These are phyloP conservation scores for Phialophora macrospora DNA, from an alignment of 2,329 filamentous ascomycete genomes.

Conservation along the genomic window DNA sequence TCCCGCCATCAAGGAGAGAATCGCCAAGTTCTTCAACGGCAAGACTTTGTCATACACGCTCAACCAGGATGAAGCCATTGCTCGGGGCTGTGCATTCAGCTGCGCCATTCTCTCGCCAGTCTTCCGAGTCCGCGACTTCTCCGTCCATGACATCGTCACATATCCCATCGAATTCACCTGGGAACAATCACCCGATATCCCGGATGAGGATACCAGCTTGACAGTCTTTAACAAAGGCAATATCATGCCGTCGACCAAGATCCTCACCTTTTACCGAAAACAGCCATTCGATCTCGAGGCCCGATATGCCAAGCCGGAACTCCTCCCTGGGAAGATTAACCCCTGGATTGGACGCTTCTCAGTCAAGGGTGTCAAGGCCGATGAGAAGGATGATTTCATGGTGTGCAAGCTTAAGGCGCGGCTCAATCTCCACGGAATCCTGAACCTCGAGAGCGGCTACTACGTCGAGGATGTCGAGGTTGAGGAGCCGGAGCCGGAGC, in stretches of 20 bases:
- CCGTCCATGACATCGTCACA: slow-evolving; percentile 94
- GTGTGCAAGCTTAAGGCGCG: slow-evolving; percentile 99
- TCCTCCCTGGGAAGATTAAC: slow-evolving; percentile 84
- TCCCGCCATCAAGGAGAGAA: slow-evolving; percentile 85
- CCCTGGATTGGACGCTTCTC: slow-evolving; percentile 98
- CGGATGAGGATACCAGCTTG: slow-evolving; percentile 95
- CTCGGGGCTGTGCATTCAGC: slow-evolving; percentile 93
- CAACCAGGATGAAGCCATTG: slow-evolving; percentile 97
- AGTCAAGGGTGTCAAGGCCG: slow-evolving; percentile 94
- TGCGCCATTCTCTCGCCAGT: slow-evolving; percentile 96
- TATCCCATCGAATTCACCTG: slow-evolving; percentile 99
- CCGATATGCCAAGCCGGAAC: slow-evolving; percentile 84
- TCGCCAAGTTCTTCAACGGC: slow-evolving; percentile 81
- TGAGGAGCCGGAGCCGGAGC: slow-evolving; percentile 85
- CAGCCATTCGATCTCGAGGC: slow-evolving; percentile 96
- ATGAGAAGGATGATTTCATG: slow-evolving; percentile 93
- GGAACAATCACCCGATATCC: slow-evolving; percentile 98
- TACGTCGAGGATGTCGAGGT: slow-evolving; percentile 98
- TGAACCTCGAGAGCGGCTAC: slow-evolving; percentile 97
- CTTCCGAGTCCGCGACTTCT: slow-evolving; percentile 98
- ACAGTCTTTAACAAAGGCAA: slow-evolving; percentile 98
- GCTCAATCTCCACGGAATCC: slow-evolving; percentile 91
- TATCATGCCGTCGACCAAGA: slow-evolving; percentile 96
- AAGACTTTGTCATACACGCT: slow-evolving; percentile 93
- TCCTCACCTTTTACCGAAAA: slow-evolving; percentile 98